Evolutionary conservation across 1,139 yeast species (phyloP).

Genomic region (Candida labiduridarum): DNA sequence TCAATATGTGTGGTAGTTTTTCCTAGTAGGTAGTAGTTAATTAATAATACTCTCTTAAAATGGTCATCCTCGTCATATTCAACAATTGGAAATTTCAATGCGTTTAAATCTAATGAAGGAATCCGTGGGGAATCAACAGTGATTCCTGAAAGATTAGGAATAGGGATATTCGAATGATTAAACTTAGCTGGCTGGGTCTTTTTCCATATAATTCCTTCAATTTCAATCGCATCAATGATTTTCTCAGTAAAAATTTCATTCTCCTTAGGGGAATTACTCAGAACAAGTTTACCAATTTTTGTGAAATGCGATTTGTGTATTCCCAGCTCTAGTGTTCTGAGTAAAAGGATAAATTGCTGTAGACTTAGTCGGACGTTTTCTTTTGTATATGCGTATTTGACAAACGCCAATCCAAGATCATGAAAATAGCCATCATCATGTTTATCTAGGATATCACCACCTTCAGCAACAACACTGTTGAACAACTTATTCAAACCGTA

Average conservation of each 20-base stretch:
- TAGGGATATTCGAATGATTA: background rate
- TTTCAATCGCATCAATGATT: background rate
- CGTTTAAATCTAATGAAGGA: background rate
- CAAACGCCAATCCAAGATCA: conserved; percentile 1
- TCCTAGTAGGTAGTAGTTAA: background rate
- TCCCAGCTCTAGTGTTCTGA: background rate
- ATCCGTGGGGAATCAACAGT: background rate
- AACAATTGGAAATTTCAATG: background rate
- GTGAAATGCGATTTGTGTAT: background rate
- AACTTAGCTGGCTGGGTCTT: background rate
- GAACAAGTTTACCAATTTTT: conserved; percentile 2
- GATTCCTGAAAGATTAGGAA: background rate
- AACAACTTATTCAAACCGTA: background rate
- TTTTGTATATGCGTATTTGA: background rate
- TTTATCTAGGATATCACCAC: background rate
- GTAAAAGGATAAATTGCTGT: background rate
- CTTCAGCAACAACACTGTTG: background rate
- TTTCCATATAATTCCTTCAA: background rate
- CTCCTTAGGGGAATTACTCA: background rate
- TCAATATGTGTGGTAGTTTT: background rate
- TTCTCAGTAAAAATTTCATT: background rate
- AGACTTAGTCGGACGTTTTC: background rate
- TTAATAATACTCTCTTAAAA: background rate
- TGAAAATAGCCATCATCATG: background rate
- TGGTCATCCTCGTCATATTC: background rate